Base-by-base conservation (phyloP, 331 rosid genomes). In the Malus hybrid region DNA sequence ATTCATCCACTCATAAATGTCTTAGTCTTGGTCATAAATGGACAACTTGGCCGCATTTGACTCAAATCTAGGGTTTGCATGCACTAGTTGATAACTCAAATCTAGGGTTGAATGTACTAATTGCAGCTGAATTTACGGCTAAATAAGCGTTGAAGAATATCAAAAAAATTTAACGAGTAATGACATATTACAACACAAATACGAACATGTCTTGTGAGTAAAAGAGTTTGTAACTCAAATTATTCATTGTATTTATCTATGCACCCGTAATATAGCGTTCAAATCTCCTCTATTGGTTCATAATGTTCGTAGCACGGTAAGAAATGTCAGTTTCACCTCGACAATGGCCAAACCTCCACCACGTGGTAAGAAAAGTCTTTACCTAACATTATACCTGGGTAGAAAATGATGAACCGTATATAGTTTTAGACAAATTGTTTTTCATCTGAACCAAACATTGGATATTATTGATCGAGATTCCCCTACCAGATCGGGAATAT, bases 401-500 rank as follows among this genome's bases (percentile, higher is more conserved):
- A 42, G 11, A 10, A 10, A 10, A 42, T 42, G 48, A 42, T 42
- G 48, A 42, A 42, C 48, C 48, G 5, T 10, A 42, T 42, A 42
- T 42, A 42, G n/a, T 28, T 61, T 27, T 61, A 5, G 20, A 54
- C 22, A 15, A 15, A 15, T 52, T 24, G 7, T 55, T 55, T 55
- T 18, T 15, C 10, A 22, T 55, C 42, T 22, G 42, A 69, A 83
- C 61, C 78, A 80, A 73, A 76, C 70, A 52, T 75, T 0, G 39
- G 70, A 73, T 50, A 65, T 77, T 69, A 66, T 66, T 67, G 75
- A 80, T 81, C 70, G 60, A 70, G 79, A 70, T 85, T 77, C 82
- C 78, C 82, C n/a, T 79, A 60, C 46, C 32, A 69, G 78, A 61
- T 73, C 16, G 57, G 70, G 79, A 77, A 72, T 44, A 50, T 36